Evolutionary conservation across 2,329 filamentous ascomycete genomes (phyloP).

Genomic region (Diplocarpon rosae): DNA sequence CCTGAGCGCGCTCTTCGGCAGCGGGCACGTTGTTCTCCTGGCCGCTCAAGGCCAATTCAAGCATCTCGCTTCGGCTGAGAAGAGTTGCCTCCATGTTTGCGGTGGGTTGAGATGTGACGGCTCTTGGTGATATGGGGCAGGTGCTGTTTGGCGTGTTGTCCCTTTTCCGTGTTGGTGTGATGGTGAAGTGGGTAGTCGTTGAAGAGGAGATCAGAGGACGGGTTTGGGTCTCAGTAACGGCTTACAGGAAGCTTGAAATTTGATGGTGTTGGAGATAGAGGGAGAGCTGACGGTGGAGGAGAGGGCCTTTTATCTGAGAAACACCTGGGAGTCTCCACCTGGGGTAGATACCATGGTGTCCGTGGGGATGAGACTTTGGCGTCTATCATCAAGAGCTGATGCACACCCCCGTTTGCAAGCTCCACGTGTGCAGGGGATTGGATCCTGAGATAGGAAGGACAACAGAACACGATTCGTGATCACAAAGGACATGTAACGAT

Average conservation of each 20-base stretch:
- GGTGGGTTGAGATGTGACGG: neutral
- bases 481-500: slow-evolving; percentile 7
- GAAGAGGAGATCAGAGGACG: too few species aligned
- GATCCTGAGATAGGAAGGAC: slow-evolving; percentile 11
- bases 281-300: too few species aligned
- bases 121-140: too few species aligned
- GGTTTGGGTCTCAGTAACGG: too few species aligned
- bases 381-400: slow-evolving; percentile 1
- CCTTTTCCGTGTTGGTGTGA: too few species aligned
- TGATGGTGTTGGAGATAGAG: too few species aligned
- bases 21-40: slow-evolving; percentile 15
- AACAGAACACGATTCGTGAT: slow-evolving; percentile 14
- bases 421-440: slow-evolving; percentile 20
- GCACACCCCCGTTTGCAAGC: slow-evolving; percentile 6
- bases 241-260: too few species aligned
- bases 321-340: neutral
- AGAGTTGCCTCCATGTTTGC: slow-evolving; percentile 13
- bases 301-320: too few species aligned
- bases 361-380: slow-evolving; percentile 10
- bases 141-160: too few species aligned
- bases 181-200: too few species aligned
- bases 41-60: slow-evolving; percentile 9
- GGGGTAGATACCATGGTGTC: slow-evolving; percentile 4
- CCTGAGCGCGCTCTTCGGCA: slow-evolving; percentile 9
- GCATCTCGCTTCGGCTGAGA: slow-evolving; percentile 7